Percentiles rank a stretch among this genome's conserved stretches.
These are phyloP conservation scores for Mimosa bimucronata DNA, from an alignment of 306 rosid species.

Conservation along the genomic window DNA sequence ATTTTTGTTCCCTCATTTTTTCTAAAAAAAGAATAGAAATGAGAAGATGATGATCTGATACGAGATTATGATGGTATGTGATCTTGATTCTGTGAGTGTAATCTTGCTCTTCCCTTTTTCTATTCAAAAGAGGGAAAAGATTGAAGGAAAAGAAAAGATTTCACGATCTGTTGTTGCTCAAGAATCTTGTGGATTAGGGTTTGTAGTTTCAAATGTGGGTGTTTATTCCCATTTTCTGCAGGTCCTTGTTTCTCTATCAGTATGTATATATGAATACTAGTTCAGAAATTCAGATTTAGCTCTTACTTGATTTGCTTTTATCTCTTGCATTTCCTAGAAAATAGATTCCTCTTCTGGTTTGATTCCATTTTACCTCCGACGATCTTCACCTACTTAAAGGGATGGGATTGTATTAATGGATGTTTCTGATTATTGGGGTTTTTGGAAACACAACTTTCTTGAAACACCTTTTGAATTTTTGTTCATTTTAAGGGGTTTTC, in stretches of 20 bases:
- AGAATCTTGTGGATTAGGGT: constrained; percentile 27
- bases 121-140: neutral
- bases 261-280: constrained; percentile 26
- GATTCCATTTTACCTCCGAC: no score
- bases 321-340: neutral
- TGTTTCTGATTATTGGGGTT: neutral
- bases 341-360: neutral
- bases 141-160: neutral
- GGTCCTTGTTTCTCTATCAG: neutral
- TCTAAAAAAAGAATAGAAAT: constrained; percentile 39
- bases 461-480: neutral
- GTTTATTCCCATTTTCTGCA: neutral
- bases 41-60: constrained; percentile 49
- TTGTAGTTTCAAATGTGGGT: constrained; percentile 11
- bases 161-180: constrained; percentile 13
- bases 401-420: neutral
- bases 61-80: no score
- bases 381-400: no score
- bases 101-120: constrained; percentile 17
- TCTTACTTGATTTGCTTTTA: neutral
- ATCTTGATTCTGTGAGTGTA: constrained; percentile 47
- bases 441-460: neutral
- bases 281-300: constrained; percentile 25
- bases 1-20: constrained; percentile 15
- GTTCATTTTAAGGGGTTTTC: neutral